phyloP scores from a whole-genome alignment of 2,329 filamentous ascomycete species.

The Epichloe gansuensis region DNA sequence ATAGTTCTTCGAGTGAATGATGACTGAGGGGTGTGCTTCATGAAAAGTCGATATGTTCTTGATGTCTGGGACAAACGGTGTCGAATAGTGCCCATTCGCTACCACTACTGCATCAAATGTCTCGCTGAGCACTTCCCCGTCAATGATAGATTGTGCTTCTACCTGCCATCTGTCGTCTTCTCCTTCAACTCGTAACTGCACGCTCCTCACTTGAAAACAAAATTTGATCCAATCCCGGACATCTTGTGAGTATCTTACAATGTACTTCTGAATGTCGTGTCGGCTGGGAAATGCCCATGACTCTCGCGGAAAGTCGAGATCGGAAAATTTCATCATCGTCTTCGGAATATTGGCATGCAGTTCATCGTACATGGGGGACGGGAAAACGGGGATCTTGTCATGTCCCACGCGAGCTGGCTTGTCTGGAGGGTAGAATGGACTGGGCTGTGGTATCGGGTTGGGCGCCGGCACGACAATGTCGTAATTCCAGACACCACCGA shows the following conservation, averaged over 20 bases:
- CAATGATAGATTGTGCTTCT: constrained; percentile 36
- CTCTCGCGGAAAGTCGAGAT: constrained; percentile 49
- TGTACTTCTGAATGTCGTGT: constrained; percentile 57
- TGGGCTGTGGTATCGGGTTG: constrained; percentile 54
- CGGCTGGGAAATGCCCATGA: constrained; percentile 64
- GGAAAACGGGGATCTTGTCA: constrained; percentile 43
- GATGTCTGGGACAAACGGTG: constrained; percentile 53
- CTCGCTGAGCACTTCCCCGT: constrained; percentile 24
- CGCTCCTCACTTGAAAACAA: constrained; percentile 53
- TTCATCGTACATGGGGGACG: constrained; percentile 72
- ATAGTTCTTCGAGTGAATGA: constrained; percentile 72
- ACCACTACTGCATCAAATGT: constrained; percentile 64
- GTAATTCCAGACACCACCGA: constrained; percentile 84
- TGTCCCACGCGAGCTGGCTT: constrained; percentile 40
- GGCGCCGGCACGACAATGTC: constrained; percentile 35
- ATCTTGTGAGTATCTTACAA: constrained; percentile 57
- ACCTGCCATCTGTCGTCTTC: constrained; percentile 47
- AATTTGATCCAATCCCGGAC: constrained; percentile 56
- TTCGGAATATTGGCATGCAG: constrained; percentile 82
- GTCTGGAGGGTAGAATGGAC: constrained; percentile 48
- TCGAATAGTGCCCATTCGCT: constrained; percentile 62
- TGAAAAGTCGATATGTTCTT: constrained; percentile 48
- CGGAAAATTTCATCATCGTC: constrained; percentile 66
- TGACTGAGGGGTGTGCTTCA: constrained; percentile 40
- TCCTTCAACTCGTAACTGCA: constrained; percentile 24